Percentiles rank a stretch among this genome's conserved stretches.
These are phyloP conservation scores for Daldinia sp. DNA, from an alignment of 2,329 filamentous ascomycete species.

Conservation along the genomic window DNA sequence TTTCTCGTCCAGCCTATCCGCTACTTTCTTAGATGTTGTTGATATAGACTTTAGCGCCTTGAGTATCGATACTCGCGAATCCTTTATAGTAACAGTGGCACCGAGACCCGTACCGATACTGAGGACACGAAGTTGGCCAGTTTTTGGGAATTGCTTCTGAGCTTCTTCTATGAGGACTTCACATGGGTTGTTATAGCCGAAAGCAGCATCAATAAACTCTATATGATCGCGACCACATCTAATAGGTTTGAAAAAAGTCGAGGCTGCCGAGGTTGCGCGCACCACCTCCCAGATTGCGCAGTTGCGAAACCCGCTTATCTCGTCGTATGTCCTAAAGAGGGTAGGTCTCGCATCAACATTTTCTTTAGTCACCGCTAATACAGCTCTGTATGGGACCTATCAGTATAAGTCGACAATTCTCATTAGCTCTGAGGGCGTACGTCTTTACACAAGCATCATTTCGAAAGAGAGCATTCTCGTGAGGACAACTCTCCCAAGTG, in stretches of 20 bases:
- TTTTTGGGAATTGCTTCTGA: not conserved
- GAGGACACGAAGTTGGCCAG: not conserved
- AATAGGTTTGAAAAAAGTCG: not conserved
- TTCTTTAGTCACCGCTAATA: not conserved
- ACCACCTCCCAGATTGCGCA: not conserved
- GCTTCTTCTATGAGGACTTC: slow-evolving; percentile 5
- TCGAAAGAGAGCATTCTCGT: not conserved
- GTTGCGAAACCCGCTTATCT: not conserved
- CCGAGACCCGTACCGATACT: not conserved
- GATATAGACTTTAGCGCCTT: not conserved
- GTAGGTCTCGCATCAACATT: slow-evolving; percentile 3
- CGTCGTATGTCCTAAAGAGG: not conserved
- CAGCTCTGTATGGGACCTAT: not conserved
- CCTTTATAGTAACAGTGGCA: not conserved
- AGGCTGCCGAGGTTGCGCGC: not conserved
- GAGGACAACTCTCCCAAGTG: not conserved
- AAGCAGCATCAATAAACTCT: not conserved
- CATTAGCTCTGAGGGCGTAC: not conserved
- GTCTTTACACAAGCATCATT: slow-evolving; percentile 2
- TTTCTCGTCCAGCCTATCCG: not conserved
- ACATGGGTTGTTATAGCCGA: not conserved
- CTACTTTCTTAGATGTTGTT: not conserved
- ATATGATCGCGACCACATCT: not conserved
- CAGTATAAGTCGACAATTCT: not conserved
- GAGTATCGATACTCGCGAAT: not conserved